Evolutionary conservation across 768 basidiomycete species (phyloP), one percentile per base, ranked within the genome.

Genomic region (Rhizopogon salebrosus): DNA sequence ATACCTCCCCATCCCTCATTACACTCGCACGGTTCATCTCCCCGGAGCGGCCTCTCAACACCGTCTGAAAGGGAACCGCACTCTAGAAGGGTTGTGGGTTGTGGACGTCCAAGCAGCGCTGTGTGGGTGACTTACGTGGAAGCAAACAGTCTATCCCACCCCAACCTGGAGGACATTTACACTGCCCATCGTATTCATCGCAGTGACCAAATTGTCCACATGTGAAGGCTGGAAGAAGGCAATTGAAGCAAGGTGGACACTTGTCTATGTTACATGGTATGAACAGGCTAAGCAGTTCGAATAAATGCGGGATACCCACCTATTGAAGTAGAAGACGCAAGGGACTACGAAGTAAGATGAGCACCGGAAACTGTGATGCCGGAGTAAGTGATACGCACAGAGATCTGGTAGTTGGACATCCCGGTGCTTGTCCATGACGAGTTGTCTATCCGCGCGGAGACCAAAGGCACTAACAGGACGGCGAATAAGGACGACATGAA

Each of bases 81-180:
- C 64, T 97, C 94, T 97, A 54, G 8, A 29, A 22, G 36, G 51
- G 42, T 35, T 43, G 36, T 56, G 42, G 18, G n/a, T 49, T 22
- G 14, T 13, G 29, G 24, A n/a, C 13, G 14, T 48, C 27, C 63
- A 37, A 56, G 56, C 5, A 36, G 37, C 13, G 35, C 37, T 18
- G 35, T 8, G 38, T 48, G 34, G 41, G 36, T 29, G 29, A 80
- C 91, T 43, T 70, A 97, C 95, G 87, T 20, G 97, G 95, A 7
- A 82, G 81, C 49, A 97, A 71, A 71, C 97, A 99, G 63, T 98
- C 95, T 35, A 94, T 87, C 1, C 97, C 97, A 41, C 93, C 92
- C 84, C 95, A 99, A n/a, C 97, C 97, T 38, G 92, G 80, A 1
- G 94, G 93, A 63, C 97, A 99, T 64, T 92, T 86, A 72, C 97